Evolutionary conservation across 1,284 basidiomycete species (phyloP).

Genomic region (Ceratobasidium sp.): DNA sequence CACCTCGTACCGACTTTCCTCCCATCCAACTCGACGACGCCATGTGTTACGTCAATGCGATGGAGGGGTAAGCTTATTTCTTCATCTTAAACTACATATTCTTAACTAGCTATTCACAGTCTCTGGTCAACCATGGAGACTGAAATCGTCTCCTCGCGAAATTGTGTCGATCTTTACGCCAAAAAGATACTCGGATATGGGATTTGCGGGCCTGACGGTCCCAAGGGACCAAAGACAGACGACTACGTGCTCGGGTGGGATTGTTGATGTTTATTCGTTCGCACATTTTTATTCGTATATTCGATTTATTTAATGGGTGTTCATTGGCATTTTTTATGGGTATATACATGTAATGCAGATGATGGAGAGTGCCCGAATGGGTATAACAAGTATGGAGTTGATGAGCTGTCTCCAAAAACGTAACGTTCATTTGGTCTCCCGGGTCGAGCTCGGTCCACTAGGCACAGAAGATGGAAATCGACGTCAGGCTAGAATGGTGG

Average conservation of each 20-base stretch:
- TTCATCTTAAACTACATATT: conserved; percentile 2
- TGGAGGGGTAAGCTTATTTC: conserved; percentile 76
- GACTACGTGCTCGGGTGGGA: conserved; percentile 52
- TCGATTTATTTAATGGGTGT: neutral
- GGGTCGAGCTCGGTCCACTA: no score
- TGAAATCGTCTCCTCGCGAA: conserved; percentile 85
- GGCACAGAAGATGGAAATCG: no score
- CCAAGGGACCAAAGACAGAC: conserved; percentile 47
- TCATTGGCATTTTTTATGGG: neutral
- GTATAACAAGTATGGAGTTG: no score
- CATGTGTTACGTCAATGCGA: conserved; percentile 90
- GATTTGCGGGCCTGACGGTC: conserved; percentile 63
- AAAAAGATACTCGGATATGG: conserved; percentile 74
- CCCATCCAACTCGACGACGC: conserved; percentile 81
- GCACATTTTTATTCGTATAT: neutral
- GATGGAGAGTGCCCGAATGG: neutral
- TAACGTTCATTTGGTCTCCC: no score
- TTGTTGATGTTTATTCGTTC: conserved; percentile 44
- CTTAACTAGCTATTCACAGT: conserved; percentile 58
- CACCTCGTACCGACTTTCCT: conserved; percentile 77
- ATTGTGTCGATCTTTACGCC: conserved; percentile 83
- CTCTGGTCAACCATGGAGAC: conserved; percentile 94
- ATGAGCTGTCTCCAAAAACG: no score
- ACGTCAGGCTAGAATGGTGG: no score
- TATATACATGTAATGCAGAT: neutral